Evolutionary conservation across 78 protist genomes (phyloP), one percentile per base, ranked within the genome.

Genomic region (Emiliania huxleyi): DNA sequence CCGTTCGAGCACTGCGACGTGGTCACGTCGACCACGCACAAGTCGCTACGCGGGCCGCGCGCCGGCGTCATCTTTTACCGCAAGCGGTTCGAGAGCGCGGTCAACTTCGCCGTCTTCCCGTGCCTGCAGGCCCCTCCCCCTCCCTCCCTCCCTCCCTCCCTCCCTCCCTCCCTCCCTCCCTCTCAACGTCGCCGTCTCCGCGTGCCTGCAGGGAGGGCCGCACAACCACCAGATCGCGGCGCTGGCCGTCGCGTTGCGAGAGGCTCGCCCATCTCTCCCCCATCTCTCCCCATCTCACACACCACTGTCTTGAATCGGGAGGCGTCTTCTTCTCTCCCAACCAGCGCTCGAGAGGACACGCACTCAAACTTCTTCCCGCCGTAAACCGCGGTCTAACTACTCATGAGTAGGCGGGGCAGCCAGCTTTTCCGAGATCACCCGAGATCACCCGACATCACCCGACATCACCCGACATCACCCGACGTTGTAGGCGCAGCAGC

Each of bases 1-100:
- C 99, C 99, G 43, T 99, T 99, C 94, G 96, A 90, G 46, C 91
- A 88, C 93, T 94, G 96, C 92, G 99, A 99, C 90, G 94, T 99
- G 45, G 99, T 99, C 62, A 99, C 99, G 42, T 97, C 99, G 55
- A 99, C 99, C 77, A 99, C 99, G 43, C 99, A 99, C 98, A 99
- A 99, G 97, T 95, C 99, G 2, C 95, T 99, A 25, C 96, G 99
- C 45, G 99, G 99, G 2, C 99, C 99, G 73, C 96, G 99, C 37
- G 95, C 99, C 25, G 99, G 99, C 73, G 49, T 99, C 38, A 99
- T 99, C 96, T 99, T 99, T 94, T 98, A 40, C 98, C 90, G 99
- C 87, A 96, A 96, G 95, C 93, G 71, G 3, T 40, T 94, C 26
- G 91, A 91, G 84, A 75, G 44, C 22, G 4, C 0, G 19, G 73